phyloP scores from a whole-genome alignment of 176 grass and related monocot genomes.

The Oryza coarctata region DNA sequence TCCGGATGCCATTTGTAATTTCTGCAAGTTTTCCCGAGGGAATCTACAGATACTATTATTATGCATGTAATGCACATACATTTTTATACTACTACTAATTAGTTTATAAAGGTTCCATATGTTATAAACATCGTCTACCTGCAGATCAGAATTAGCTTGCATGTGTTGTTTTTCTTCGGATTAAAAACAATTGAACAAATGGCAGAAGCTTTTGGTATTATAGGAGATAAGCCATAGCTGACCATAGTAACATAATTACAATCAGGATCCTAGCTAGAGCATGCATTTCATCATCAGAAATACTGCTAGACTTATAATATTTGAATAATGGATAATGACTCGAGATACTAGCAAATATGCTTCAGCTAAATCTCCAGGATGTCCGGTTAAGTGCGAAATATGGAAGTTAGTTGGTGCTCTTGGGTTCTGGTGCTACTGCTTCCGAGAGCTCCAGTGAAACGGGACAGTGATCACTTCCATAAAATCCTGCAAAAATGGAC shows the following conservation, averaged over 20 bases:
- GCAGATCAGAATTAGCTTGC: neutral
- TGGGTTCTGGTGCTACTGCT: conserved; percentile 16
- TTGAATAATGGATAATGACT: conserved; percentile 4
- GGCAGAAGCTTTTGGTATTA: neutral
- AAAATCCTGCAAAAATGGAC: conserved; percentile 43
- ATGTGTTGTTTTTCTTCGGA: neutral
- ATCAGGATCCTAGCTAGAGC: neutral
- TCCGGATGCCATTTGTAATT: too few relatives aligned
- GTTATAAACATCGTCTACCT: neutral
- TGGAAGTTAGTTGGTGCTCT: conserved; percentile 16
- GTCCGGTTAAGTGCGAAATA: neutral
- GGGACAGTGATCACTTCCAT: conserved; percentile 57
- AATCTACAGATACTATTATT: too few relatives aligned
- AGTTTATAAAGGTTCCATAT: neutral
- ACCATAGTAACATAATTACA: neutral
- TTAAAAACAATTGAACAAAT: neutral
- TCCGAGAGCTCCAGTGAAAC: conserved; percentile 42
- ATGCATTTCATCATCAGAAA: neutral
- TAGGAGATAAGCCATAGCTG: neutral
- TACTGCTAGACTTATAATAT: neutral
- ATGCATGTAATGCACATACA: too few relatives aligned
- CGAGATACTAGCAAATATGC: neutral
- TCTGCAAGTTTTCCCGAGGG: too few relatives aligned
- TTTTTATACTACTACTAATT: too few relatives aligned
- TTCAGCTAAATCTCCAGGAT: neutral